phyloP scores from a whole-genome alignment of 345 rosid species.

The Lumnitzera littorea region DNA sequence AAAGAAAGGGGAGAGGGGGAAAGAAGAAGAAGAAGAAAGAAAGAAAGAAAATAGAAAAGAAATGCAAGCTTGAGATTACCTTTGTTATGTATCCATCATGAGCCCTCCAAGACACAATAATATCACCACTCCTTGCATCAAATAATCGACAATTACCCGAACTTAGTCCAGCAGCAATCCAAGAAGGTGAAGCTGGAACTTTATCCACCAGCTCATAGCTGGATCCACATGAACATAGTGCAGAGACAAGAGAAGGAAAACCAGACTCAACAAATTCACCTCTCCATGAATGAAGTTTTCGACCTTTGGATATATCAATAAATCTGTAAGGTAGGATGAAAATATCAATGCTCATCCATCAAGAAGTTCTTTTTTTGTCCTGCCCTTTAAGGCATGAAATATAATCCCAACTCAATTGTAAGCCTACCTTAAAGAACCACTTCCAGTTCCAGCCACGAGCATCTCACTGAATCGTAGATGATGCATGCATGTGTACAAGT shows the following conservation, averaged over 20 bases:
- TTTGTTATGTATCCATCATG: constrained; percentile 85
- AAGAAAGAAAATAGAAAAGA: neutral
- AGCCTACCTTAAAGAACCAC: constrained; percentile 75
- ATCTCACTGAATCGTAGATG: constrained; percentile 51
- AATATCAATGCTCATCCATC: constrained; percentile 5
- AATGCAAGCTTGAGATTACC: constrained; percentile 28
- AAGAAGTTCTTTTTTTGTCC: neutral
- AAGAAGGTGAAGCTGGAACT: constrained; percentile 45
- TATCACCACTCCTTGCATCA: constrained; percentile 63
- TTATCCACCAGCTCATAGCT: constrained; percentile 38
- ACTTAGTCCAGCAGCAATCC: constrained; percentile 85
- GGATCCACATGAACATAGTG: constrained; percentile 70
- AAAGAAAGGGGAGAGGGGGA: too few relatives aligned
- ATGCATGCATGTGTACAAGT: constrained; percentile 83
- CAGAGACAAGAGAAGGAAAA: constrained; percentile 77
- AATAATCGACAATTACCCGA: constrained; percentile 82
- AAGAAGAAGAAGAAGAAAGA: too few relatives aligned
- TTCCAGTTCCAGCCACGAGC: constrained; percentile 79
- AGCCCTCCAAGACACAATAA: constrained; percentile 78
- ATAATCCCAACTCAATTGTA: constrained; percentile 4
- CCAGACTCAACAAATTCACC: constrained; percentile 66
- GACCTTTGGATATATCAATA: constrained; percentile 63
- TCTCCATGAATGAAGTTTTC: constrained; percentile 78
- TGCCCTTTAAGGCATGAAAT: constrained; percentile 5
- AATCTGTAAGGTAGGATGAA: constrained; percentile 33